Percentiles rank a stretch among this genome's conserved stretches.
Evolutionary conservation across 2,329 filamentous ascomycete species (phyloP).

Genomic region (Lecanicillium sp.): DNA sequence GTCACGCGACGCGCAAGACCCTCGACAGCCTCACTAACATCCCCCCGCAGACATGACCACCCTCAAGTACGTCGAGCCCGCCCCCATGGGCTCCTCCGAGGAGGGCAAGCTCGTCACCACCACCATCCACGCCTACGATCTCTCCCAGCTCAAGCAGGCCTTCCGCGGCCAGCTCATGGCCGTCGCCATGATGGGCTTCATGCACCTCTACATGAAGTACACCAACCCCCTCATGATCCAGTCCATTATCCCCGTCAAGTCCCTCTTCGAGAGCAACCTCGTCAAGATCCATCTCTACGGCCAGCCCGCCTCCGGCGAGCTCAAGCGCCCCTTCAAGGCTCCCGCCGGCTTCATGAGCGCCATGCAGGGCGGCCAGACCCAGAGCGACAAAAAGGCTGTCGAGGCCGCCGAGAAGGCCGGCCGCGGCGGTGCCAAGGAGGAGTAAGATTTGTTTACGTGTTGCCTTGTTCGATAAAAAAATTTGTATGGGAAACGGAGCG

Average conservation of each 20-base stretch:
- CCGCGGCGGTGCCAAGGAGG: slow-evolving; percentile 65
- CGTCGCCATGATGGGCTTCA: slow-evolving; percentile 94
- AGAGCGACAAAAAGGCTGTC: slow-evolving; percentile 88
- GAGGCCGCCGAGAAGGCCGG: slow-evolving; percentile 73
- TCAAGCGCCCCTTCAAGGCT: slow-evolving; percentile 94
- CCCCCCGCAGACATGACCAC: slow-evolving; percentile 76
- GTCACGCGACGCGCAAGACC: neutral
- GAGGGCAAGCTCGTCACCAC: slow-evolving; percentile 96
- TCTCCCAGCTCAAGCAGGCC: slow-evolving; percentile 72
- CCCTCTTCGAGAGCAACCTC: slow-evolving; percentile 89
- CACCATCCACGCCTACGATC: slow-evolving; percentile 92
- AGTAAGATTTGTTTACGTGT: slow-evolving; percentile 39
- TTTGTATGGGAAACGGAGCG: too few species aligned
- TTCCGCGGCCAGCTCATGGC: slow-evolving; percentile 94
- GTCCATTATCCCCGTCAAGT: slow-evolving; percentile 96
- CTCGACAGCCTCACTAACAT: neutral
- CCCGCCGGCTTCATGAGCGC: slow-evolving; percentile 75
- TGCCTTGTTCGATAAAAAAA: neutral
- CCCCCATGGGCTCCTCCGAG: slow-evolving; percentile 86
- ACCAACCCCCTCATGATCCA: slow-evolving; percentile 98
- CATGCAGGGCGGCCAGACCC: slow-evolving; percentile 65
- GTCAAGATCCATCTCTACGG: slow-evolving; percentile 93
- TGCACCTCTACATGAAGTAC: slow-evolving; percentile 99
- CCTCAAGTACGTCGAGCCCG: slow-evolving; percentile 96
- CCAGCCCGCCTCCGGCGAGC: slow-evolving; percentile 77